A percentile compares a stretch with the other conserved stretches of the same genome.
These are phyloP conservation scores for Saksenaea oblongispora DNA, from an alignment of 371 early-diverging fungal species.

Conservation along the genomic window DNA sequence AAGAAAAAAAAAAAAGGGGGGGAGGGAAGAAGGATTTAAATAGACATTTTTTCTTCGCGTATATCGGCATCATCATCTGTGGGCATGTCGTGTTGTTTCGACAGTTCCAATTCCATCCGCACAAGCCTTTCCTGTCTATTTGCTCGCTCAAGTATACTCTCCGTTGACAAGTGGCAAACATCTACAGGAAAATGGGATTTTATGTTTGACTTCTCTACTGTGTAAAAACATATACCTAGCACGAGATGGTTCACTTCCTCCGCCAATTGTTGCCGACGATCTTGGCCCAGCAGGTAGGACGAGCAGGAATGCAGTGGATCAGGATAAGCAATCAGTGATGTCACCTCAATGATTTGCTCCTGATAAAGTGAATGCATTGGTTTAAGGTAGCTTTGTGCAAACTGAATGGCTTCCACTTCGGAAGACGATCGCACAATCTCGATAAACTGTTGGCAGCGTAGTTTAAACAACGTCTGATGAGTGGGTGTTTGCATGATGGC, in stretches of 20 bases:
- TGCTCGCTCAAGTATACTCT: neutral
- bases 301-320: slow-evolving; percentile 36
- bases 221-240: slow-evolving; percentile 15
- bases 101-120: neutral
- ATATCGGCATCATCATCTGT: neutral
- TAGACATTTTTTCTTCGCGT: neutral
- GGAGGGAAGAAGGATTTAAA: neutral
- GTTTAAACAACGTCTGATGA: slow-evolving; percentile 23
- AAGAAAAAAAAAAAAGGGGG: neutral
- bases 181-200: neutral
- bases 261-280: slow-evolving; percentile 35
- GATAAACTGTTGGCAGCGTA: slow-evolving; percentile 45
- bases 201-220: neutral
- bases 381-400: slow-evolving; percentile 36
- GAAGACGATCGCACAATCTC: slow-evolving; percentile 28
- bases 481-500: slow-evolving; percentile 3
- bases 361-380: slow-evolving; percentile 19
- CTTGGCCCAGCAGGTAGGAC: slow-evolving; percentile 32
- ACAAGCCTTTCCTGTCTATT: neutral
- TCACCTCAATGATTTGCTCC: slow-evolving; percentile 34
- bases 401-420: slow-evolving; percentile 34
- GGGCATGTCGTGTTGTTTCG: neutral
- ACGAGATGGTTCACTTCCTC: slow-evolving; percentile 31
- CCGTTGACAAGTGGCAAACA: neutral
- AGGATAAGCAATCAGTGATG: slow-evolving; percentile 41